A percentile compares a stretch with the other conserved stretches of the same genome.
phyloP scores from a whole-genome alignment of 2,329 filamentous ascomycete genomes.

The Paracorniculantispora psalliotae region DNA sequence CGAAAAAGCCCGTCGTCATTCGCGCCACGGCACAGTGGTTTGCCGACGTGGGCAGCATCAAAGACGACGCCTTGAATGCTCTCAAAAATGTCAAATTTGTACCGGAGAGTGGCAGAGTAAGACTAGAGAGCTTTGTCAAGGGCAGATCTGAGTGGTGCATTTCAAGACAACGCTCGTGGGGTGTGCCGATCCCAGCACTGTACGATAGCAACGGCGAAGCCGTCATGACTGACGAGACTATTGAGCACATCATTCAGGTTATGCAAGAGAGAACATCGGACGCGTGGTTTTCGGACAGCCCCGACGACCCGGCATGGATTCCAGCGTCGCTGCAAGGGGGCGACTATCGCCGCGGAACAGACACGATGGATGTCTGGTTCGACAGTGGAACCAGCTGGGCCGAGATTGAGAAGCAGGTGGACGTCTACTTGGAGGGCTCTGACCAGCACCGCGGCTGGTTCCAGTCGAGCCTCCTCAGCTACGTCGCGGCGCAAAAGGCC shows the following conservation, averaged over 20 bases:
- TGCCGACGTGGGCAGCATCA: constrained; percentile 82
- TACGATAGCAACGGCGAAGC: constrained; percentile 70
- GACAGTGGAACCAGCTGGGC: constrained; percentile 96
- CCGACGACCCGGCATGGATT: constrained; percentile 74
- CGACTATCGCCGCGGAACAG: constrained; percentile 68
- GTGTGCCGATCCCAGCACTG: constrained; percentile 88
- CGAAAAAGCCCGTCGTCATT: constrained; percentile 86
- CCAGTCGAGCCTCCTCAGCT: constrained; percentile 88
- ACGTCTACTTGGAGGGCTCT: constrained; percentile 89
- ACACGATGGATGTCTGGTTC: constrained; percentile 99
- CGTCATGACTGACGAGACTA: constrained; percentile 71
- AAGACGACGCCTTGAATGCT: constrained; percentile 63
- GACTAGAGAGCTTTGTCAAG: constrained; percentile 80
- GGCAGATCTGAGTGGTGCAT: constrained; percentile 96
- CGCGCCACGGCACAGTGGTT: constrained; percentile 98
- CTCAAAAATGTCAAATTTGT: constrained; percentile 72
- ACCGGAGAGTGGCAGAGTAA: constrained; percentile 65
- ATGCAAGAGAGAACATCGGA: constrained; percentile 77
- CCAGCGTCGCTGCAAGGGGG: constrained; percentile 54
- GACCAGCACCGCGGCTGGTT: constrained; percentile 99
- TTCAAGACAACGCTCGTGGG: constrained; percentile 92
- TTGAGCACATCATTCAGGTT: constrained; percentile 77
- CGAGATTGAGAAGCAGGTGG: constrained; percentile 54
- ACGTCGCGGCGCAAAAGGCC: constrained; percentile 59
- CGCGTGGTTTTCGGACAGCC: constrained; percentile 86